These are phyloP conservation scores for Agarophyton chilense DNA, from an alignment of 23 red algal genomes.

Conservation along the genomic window DNA sequence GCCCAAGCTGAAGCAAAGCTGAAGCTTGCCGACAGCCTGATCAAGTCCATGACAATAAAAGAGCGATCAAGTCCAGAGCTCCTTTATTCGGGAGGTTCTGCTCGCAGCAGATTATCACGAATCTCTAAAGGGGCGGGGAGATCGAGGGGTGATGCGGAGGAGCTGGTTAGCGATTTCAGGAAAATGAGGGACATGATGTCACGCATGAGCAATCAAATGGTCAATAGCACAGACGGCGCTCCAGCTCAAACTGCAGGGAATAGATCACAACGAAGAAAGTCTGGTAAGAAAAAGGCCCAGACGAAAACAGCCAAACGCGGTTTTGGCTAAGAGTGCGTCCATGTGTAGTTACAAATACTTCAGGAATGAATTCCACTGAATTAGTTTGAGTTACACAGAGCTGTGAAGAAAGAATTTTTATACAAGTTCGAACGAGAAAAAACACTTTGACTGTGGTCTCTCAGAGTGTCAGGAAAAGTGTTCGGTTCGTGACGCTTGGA, in stretches of 20 bases:
- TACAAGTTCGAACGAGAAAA: too few relatives aligned
- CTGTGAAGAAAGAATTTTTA: too few relatives aligned
- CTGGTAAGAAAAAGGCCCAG: constrained; percentile 71
- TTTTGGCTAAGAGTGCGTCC: constrained; percentile 37
- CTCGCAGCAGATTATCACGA: constrained; percentile 68
- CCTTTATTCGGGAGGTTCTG: constrained; percentile 56
- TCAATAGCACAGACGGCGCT: constrained; percentile 36
- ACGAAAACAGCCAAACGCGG: constrained; percentile 44
- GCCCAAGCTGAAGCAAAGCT: constrained; percentile 75
- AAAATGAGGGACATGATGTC: constrained; percentile 91
- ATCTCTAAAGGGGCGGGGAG: constrained; percentile 87
- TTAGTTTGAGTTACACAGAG: too few relatives aligned
- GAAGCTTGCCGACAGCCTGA: constrained; percentile 86
- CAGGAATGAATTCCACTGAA: too few relatives aligned
- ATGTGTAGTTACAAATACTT: not conserved
- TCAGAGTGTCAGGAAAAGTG: too few relatives aligned
- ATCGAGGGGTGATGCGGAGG: constrained; percentile 67
- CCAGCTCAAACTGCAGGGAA: constrained; percentile 31
- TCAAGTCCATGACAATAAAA: constrained; percentile 94
- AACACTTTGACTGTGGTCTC: too few relatives aligned
- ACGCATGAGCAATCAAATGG: constrained; percentile 83
- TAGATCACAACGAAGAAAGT: constrained; percentile 62
- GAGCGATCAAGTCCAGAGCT: constrained; percentile 92
- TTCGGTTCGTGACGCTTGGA: too few relatives aligned
- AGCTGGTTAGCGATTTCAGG: constrained; percentile 81